Evolutionary conservation across 495 filamentous ascomycete genomes (phyloP), one percentile per base, ranked within the genome.

Genomic region (Daldinia concentrica): DNA sequence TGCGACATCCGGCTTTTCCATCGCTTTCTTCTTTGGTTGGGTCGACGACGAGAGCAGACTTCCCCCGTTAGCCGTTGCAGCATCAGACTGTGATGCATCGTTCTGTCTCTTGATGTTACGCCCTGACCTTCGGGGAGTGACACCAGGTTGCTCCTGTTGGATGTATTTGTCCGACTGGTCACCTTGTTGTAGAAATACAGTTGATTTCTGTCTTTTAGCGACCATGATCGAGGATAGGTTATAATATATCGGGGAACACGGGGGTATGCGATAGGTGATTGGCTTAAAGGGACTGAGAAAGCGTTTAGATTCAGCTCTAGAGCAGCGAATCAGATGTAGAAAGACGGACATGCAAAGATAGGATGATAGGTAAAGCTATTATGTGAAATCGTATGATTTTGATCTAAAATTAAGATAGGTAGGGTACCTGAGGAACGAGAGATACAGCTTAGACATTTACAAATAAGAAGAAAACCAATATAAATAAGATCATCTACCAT

Each of bases 131-230:
- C 74, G 68, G 0, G 66, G 68, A 6, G 51, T 36, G 14, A 54
- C 6, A 50, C 4, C 48, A 2, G 24, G 34, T 12, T 11, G 58
- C 11, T 55, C 48, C 32, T 26, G 17, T 15, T 62, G 12, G n/a
- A n/a, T 2, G 12, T 27, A 11, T 2, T 68, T 43, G 1, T 68
- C 64, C 19, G 41, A 29, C 4, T 52, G 37, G 6, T 19, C 36
- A 39, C 32, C 43, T 14, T 67, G 37, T 3, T 58, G 58, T 1
- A 45, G 57, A 30, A 50, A 51, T 52, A 36, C 58, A 24, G 26
- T 43, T 15, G 76, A 68, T 52, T 66, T 76, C 41, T 72, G 72
- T 17, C 73, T 64, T 43, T 69, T 76, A 7, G 63, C 7, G 4
- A 56, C 66, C 74, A 76, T 78, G 1, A 24, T 39, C 1, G 26